A percentile compares a stretch with the other conserved stretches of the same genome.
phyloP scores from a whole-genome alignment of 1,284 basidiomycete species.

The Boletellus deceptivus region DNA sequence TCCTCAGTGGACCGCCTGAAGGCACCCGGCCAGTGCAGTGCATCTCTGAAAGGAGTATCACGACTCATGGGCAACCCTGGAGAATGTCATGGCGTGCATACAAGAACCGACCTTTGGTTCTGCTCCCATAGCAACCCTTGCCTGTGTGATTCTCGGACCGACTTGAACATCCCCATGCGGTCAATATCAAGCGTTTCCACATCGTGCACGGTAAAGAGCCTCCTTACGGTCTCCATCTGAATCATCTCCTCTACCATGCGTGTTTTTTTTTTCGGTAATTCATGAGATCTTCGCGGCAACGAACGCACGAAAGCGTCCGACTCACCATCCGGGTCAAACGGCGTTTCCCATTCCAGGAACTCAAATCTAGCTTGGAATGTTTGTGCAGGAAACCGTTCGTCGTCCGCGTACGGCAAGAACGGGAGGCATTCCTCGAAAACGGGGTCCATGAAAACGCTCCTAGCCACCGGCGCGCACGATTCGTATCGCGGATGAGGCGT shows the following conservation, averaged over 20 bases:
- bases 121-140: slow-evolving; percentile 32
- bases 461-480: slow-evolving; percentile 44
- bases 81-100: no score
- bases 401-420: slow-evolving; percentile 58
- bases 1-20: background rate
- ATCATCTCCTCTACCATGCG: slow-evolving; percentile 44
- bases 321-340: slow-evolving; percentile 52
- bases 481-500: slow-evolving; percentile 45
- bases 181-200: slow-evolving; percentile 34
- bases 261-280: no score
- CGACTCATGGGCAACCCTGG: background rate
- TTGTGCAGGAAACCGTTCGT: slow-evolving; percentile 41
- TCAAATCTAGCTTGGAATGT: slow-evolving; percentile 40
- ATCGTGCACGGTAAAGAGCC: slow-evolving; percentile 33
- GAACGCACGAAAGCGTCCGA: background rate
- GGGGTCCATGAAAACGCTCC: slow-evolving; percentile 43
- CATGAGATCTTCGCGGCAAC: background rate
- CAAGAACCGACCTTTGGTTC: slow-evolving; percentile 36
- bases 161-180: slow-evolving; percentile 34
- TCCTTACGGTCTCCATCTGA: slow-evolving; percentile 43
- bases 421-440: slow-evolving; percentile 39
- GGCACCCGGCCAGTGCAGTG: slow-evolving; percentile 29
- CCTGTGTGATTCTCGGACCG: slow-evolving; percentile 13
- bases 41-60: slow-evolving; percentile 18
- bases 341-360: slow-evolving; percentile 46